Evolutionary conservation across 1,284 basidiomycete species (phyloP), one percentile per base, ranked within the genome.

Genomic region (Flammula alnicola): DNA sequence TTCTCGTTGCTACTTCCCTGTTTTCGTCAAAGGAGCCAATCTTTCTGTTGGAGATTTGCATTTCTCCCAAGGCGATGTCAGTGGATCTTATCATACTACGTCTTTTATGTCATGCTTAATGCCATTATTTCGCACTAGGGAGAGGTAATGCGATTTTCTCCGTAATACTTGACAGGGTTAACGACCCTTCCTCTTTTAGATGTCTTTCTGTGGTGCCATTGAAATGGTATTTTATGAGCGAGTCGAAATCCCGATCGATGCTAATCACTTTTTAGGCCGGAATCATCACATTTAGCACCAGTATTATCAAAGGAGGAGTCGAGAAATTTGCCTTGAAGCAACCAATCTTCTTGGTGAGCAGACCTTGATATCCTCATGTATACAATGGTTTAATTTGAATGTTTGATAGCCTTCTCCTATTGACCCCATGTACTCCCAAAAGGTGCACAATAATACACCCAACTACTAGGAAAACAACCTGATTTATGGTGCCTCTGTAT

Each of bases 41-140:
- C 71, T 92, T 4, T 88, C 87, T 0, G 82, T 91, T 14, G 90
- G 90, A 2, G 90, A 92, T 63, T 68, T 91, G 26, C 89, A 93
- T 63, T 92, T 91, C 69, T 88, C 85, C 25, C 88, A 92, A 66
- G 88, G 86, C 22, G 89, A 91, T 72, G 86, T 84, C 57, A 60
- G 78, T 66, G 37, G 25, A 22, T 16, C 20, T 5, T 16, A 33
- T 14, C 33, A 0, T 25, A 49, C n/a, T 23, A 30, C 45, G 46
- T 42, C 5, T 17, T 5, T 22, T 29, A 22, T 10, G 3, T 10
- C 29, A 14, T 4, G 37, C 12, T 47, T 51, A 11, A 49, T 22
- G 1, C n/a, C 17, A 1, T 27, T 41, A 40, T 9, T 26, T 35
- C n/a, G 23, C 10, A 7, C 8, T 45, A 84, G 82, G 83, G 86